Evolutionary conservation across 208 protist genomes (phyloP).

Genomic region (Leptomonas seymouri): DNA sequence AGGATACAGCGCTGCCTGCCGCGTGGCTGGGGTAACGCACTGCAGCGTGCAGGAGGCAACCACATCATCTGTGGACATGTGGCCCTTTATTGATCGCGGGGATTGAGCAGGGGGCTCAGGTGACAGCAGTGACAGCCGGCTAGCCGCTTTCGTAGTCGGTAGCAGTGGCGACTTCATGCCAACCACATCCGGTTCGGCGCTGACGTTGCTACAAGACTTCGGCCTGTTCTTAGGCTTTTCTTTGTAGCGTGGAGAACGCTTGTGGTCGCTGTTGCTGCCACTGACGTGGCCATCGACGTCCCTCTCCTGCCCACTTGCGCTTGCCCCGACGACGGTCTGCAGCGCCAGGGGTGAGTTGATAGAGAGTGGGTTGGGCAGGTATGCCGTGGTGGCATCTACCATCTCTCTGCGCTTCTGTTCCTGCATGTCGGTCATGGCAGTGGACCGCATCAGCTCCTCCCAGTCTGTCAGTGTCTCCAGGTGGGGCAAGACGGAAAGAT

Average conservation of each 20-base stretch:
- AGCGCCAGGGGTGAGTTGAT: background rate
- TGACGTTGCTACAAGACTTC: no score
- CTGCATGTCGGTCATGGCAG: constrained; percentile 13
- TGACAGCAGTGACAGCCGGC: no score
- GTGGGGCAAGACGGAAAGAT: constrained; percentile 7
- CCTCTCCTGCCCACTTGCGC: no score
- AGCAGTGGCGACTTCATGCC: no score
- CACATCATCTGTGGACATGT: constrained; percentile 32
- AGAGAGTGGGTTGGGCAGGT: constrained; percentile 1
- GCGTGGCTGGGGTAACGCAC: constrained; percentile 10
- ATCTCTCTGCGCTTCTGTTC: constrained; percentile 11
- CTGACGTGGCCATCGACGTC: no score
- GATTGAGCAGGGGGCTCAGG: no score
- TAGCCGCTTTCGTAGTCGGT: no score
- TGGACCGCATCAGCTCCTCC: constrained; percentile 20
- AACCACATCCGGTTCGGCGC: no score
- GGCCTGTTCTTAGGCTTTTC: no score
- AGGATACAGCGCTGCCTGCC: constrained; percentile 4
- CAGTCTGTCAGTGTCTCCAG: constrained; percentile 29
- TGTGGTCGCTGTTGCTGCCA: no score
- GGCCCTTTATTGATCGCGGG: background rate
- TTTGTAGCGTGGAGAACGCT: no score
- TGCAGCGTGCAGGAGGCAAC: constrained; percentile 27
- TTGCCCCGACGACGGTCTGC: no score
- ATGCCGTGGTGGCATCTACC: background rate